Conservation (phyloP, 148 eudicot genomes). For the Cornus florida region DNA sequence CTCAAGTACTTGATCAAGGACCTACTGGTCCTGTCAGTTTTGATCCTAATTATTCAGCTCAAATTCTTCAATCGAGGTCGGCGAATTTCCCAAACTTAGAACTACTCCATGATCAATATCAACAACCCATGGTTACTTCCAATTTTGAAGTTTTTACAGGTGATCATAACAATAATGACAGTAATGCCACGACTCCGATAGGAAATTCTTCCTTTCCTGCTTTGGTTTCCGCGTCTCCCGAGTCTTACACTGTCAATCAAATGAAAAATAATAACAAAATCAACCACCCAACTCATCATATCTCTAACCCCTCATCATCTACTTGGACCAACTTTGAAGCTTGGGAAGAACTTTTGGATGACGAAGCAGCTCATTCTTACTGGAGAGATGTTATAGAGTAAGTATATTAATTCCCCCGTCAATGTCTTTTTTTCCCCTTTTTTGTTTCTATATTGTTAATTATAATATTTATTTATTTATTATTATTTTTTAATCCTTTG, state of each 20-base stretch:
- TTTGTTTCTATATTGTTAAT: background rate
- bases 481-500: background rate
- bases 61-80: background rate
- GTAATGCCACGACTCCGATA: background rate
- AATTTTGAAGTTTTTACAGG: slow-evolving; percentile 2
- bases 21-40: slow-evolving; percentile 13
- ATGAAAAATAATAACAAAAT: too few relatives aligned
- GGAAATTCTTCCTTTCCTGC: slow-evolving; percentile 27
- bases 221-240: slow-evolving; percentile 34
- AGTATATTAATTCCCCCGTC: slow-evolving; percentile 5
- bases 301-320: slow-evolving; percentile 20
- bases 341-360: slow-evolving; percentile 37
- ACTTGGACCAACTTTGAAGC: slow-evolving; percentile 36
- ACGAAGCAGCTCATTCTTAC: slow-evolving; percentile 41
- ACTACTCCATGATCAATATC: background rate
- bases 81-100: slow-evolving; percentile 9
- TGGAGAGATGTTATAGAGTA: slow-evolving; percentile 56
- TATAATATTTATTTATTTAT: background rate
- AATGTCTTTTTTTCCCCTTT: background rate
- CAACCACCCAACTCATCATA: slow-evolving; percentile 6
- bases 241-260: slow-evolving; percentile 8
- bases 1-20: background rate
- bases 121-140: background rate
- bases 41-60: background rate
- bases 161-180: background rate